Evolutionary conservation across 1,284 basidiomycete genomes (phyloP).

Genomic region (Austroboletus niveus): DNA sequence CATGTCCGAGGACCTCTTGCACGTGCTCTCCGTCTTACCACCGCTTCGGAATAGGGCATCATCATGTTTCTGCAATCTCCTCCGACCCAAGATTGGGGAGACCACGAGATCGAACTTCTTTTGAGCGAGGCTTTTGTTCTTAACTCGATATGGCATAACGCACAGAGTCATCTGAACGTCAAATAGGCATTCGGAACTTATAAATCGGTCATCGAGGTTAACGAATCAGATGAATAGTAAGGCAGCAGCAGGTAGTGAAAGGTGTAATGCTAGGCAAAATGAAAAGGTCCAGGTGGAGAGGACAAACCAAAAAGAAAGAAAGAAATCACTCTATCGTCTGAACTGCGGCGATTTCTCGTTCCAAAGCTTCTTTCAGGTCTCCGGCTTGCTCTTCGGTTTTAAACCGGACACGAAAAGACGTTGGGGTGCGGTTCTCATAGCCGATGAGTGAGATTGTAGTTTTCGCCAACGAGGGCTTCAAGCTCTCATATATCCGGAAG

Average conservation of each 20-base stretch:
- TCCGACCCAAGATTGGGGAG: conserved; percentile 93
- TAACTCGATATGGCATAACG: conserved; percentile 91
- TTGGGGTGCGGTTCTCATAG: conserved; percentile 58
- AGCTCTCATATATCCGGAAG: conserved; percentile 55
- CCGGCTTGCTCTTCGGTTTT: conserved; percentile 61
- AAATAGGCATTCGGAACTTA: conserved; percentile 20
- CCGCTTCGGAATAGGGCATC: conserved; percentile 65
- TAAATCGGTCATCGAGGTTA: neutral
- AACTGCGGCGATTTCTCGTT: conserved; percentile 57
- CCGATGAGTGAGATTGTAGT: conserved; percentile 64
- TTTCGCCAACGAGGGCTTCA: conserved; percentile 52
- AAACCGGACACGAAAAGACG: conserved; percentile 62
- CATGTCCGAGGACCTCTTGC: conserved; percentile 28
- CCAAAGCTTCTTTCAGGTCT: conserved; percentile 58
- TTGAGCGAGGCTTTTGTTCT: conserved; percentile 96
- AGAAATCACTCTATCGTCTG: conserved; percentile 32
- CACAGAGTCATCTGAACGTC: conserved; percentile 83
- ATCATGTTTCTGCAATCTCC: conserved; percentile 99
- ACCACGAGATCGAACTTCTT: conserved; percentile 93
- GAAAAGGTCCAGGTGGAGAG: neutral
- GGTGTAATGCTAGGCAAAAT: conserved; percentile 18
- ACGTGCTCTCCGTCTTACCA: conserved; percentile 5
- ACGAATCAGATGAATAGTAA: conserved; percentile 13
- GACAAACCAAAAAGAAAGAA: neutral
- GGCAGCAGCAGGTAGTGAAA: conserved; percentile 25